Percentiles rank a stretch among this genome's conserved stretches.
Evolutionary conservation across 805 yeast species (phyloP).

Genomic region (Candida koratica): DNA sequence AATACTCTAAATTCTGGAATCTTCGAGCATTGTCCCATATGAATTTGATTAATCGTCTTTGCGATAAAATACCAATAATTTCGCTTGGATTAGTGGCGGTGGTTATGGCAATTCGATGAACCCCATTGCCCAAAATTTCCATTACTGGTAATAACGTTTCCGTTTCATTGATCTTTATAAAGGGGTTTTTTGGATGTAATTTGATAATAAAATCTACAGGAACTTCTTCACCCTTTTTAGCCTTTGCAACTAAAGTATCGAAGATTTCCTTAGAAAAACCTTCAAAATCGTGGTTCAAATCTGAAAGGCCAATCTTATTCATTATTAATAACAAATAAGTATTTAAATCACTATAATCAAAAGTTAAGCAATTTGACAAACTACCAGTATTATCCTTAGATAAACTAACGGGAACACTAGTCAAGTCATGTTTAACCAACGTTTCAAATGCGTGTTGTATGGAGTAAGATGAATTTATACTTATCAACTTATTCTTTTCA

Average conservation of each 20-base stretch:
- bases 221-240: slow-evolving; percentile 84
- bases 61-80: slow-evolving; percentile 83
- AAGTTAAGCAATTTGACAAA: slow-evolving; percentile 65
- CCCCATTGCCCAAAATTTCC: slow-evolving; percentile 90
- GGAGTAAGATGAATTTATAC: slow-evolving; percentile 61
- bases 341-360: slow-evolving; percentile 88
- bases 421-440: slow-evolving; percentile 65
- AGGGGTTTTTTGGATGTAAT: slow-evolving; percentile 84
- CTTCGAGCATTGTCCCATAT: slow-evolving; percentile 91
- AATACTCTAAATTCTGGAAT: slow-evolving; percentile 75
- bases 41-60: slow-evolving; percentile 78
- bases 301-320: slow-evolving; percentile 53
- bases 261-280: slow-evolving; percentile 24
- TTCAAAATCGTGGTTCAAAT: slow-evolving; percentile 29
- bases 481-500: slow-evolving; percentile 71
- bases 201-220: slow-evolving; percentile 86
- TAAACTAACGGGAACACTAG: slow-evolving; percentile 72
- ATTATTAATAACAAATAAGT: slow-evolving; percentile 80
- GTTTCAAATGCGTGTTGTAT: slow-evolving; percentile 89
- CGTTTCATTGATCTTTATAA: slow-evolving; percentile 66
- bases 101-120: slow-evolving; percentile 85
- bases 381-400: slow-evolving; percentile 31
- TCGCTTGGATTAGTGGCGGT: slow-evolving; percentile 33
- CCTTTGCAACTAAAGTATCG: slow-evolving; percentile 46
- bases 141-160: slow-evolving; percentile 71